A percentile compares a stretch with the other conserved stretches of the same genome.
Conservation (phyloP, 192 early-diverging fungal species). For the Coemansia sp. region DNA sequence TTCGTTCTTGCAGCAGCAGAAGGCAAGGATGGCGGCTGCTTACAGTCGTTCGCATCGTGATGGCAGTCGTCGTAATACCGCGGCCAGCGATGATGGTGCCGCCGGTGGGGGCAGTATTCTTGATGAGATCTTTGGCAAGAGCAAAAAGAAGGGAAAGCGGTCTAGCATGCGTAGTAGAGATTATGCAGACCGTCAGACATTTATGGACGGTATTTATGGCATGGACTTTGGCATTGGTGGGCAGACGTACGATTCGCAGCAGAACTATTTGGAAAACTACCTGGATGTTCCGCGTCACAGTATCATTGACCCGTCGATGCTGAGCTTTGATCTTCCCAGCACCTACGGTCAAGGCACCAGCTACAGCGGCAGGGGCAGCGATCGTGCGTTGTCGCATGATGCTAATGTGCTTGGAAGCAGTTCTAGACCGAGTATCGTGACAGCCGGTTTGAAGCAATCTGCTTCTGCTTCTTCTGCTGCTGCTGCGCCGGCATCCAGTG, state of each 20-base stretch:
- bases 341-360: constrained; percentile 12
- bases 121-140: not conserved
- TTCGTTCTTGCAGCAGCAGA: constrained; percentile 9
- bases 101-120: constrained; percentile 4
- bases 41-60: constrained; percentile 12
- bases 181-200: constrained; percentile 14
- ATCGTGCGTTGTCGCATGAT: not conserved
- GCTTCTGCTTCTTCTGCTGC: not conserved
- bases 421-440: not conserved
- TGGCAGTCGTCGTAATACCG: not conserved
- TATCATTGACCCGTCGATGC: constrained; percentile 55
- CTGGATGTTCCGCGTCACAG: constrained; percentile 51
- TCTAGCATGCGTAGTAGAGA: constrained; percentile 14
- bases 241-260: constrained; percentile 22
- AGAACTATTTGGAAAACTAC: constrained; percentile 47
- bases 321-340: constrained; percentile 44
- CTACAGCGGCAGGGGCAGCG: constrained; percentile 11
- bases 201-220: constrained; percentile 17
- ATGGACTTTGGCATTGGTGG: constrained; percentile 20
- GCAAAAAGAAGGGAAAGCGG: constrained; percentile 5
- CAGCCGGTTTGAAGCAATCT: not conserved
- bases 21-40: constrained; percentile 12
- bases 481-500: not conserved
- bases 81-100: not conserved
- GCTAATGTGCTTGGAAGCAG: not conserved